A percentile compares a stretch with the other conserved stretches of the same genome.
These are phyloP conservation scores for Puccinia brachypodii DNA, from an alignment of 1,284 basidiomycete species.

Conservation along the genomic window DNA sequence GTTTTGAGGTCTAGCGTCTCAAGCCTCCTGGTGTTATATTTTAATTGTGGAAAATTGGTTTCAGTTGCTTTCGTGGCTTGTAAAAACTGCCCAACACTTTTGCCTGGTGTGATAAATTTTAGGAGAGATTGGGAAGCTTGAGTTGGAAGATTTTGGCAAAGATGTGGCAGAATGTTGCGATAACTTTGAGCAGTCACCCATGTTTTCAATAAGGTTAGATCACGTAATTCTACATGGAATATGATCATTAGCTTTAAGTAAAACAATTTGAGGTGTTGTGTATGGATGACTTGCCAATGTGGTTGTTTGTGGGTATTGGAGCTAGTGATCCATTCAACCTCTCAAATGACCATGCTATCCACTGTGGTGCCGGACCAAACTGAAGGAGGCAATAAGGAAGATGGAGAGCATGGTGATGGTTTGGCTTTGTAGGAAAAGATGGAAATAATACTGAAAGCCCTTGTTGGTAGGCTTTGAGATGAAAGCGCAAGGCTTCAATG, in stretches of 20 bases:
- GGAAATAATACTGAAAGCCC: constrained; percentile 26
- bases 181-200: constrained; percentile 1
- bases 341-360: constrained; percentile 40
- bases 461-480: constrained; percentile 27
- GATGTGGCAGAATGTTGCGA: background rate
- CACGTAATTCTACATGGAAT: background rate
- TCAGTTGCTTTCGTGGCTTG: background rate
- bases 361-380: constrained; percentile 29
- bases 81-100: constrained; percentile 15
- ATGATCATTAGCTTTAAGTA: background rate
- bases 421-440: constrained; percentile 4
- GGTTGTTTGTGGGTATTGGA: constrained; percentile 62
- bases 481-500: constrained; percentile 9
- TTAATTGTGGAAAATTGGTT: background rate
- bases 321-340: constrained; percentile 23
- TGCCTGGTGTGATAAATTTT: background rate
- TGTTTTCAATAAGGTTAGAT: background rate
- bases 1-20: constrained; percentile 20
- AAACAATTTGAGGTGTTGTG: background rate
- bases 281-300: background rate
- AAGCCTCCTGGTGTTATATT: constrained; percentile 2
- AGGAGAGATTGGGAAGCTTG: background rate
- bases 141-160: background rate
- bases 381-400: constrained; percentile 19
- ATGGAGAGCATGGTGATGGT: constrained; percentile 39